phyloP scores from a whole-genome alignment of 805 yeast genomes.

The Jamesozyma hellenica region DNA sequence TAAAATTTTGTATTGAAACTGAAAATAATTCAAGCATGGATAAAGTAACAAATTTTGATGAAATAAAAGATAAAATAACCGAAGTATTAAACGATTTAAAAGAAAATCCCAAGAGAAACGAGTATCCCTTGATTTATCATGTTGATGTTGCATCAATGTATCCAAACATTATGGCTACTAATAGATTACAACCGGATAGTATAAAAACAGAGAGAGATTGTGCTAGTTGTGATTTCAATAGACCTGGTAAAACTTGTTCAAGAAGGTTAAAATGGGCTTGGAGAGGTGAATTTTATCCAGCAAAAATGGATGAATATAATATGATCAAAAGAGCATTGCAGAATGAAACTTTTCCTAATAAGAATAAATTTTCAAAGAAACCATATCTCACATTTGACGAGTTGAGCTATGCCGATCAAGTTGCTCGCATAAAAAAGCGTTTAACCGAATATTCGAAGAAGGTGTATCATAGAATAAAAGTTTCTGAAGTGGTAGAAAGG shows the following conservation, averaged over 20 bases:
- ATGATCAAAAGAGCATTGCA: constrained; percentile 80
- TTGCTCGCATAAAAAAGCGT: constrained; percentile 60
- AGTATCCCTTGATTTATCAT: constrained; percentile 83
- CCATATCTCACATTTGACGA: constrained; percentile 65
- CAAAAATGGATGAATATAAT: constrained; percentile 80
- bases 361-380: constrained; percentile 42
- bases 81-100: constrained; percentile 48
- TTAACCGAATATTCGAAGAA: constrained; percentile 76
- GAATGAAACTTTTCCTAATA: constrained; percentile 64
- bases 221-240: constrained; percentile 92
- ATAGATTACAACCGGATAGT: constrained; percentile 94
- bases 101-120: constrained; percentile 53
- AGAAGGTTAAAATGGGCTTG: constrained; percentile 91
- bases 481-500: constrained; percentile 73
- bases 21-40: constrained; percentile 66
- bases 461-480: constrained; percentile 71
- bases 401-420: constrained; percentile 68
- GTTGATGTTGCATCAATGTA: constrained; percentile 99
- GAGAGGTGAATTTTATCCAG: constrained; percentile 95
- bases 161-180: constrained; percentile 96
- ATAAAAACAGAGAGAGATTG: constrained; percentile 93
- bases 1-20: constrained; percentile 73
- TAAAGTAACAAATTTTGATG: constrained; percentile 74
- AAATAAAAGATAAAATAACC: constrained; percentile 52
- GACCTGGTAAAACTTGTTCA: constrained; percentile 92